Percentiles rank a stretch among this genome's conserved stretches.
Conservation (phyloP, 164 flowering plant species). For the Piper betle region DNA sequence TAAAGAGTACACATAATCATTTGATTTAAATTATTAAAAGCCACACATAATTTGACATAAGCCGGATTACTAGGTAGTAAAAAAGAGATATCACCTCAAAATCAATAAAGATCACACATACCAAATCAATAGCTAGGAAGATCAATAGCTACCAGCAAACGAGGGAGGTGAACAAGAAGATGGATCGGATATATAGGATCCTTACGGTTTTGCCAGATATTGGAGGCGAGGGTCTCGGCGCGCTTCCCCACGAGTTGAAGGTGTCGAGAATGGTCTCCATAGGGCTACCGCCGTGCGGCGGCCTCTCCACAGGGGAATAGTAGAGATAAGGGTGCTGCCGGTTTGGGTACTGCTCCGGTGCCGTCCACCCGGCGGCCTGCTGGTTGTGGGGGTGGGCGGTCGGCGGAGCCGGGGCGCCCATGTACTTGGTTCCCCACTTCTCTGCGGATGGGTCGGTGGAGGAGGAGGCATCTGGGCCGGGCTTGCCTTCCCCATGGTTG, state of each 20-base stretch:
- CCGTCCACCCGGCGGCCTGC: slow-evolving; percentile 48
- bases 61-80: no score
- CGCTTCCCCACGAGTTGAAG: slow-evolving; percentile 28
- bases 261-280: slow-evolving; percentile 24
- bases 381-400: slow-evolving; percentile 57
- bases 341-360: slow-evolving; percentile 6
- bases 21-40: no score
- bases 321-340: slow-evolving; percentile 28
- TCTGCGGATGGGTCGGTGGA: slow-evolving; percentile 1
- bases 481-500: slow-evolving; percentile 2
- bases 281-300: slow-evolving; percentile 21
- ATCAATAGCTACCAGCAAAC: no score
- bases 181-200: neutral
- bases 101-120: no score
- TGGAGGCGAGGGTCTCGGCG: slow-evolving; percentile 32
- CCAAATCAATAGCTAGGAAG: no score
- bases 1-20: no score
- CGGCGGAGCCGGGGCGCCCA: slow-evolving; percentile 62
- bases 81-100: no score
- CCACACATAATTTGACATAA: no score
- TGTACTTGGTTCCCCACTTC: slow-evolving; percentile 67
- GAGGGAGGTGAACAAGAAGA: neutral
- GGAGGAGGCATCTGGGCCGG: neutral
- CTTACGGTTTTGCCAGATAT: slow-evolving; percentile 40
- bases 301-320: slow-evolving; percentile 22